Percentiles rank a stretch among this genome's conserved stretches.
Evolutionary conservation across 2,329 filamentous ascomycete genomes (phyloP).

Genomic region (Sporothrix luriei): DNA sequence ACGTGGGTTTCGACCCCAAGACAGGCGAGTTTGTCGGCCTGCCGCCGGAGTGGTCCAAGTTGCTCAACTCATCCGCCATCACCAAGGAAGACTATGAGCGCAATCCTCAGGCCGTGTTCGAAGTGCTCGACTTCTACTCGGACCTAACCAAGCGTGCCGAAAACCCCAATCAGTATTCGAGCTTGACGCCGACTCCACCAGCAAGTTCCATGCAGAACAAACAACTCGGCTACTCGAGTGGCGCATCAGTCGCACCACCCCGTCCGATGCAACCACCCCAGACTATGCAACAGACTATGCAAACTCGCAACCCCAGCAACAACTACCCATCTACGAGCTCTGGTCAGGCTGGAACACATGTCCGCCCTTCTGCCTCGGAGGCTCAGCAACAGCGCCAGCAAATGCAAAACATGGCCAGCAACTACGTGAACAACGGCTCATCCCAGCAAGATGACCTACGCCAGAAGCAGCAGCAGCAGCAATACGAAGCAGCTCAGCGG

Average conservation of each 20-base stretch:
- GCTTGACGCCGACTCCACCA: slow-evolving; percentile 68
- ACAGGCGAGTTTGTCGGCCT: slow-evolving; percentile 94
- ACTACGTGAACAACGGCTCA: slow-evolving; percentile 56
- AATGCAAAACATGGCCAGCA: slow-evolving; percentile 59
- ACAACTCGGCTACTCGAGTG: slow-evolving; percentile 62
- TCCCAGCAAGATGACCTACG: slow-evolving; percentile 58
- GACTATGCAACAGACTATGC: slow-evolving; percentile 46
- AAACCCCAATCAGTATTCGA: slow-evolving; percentile 69
- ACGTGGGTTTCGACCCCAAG: slow-evolving; percentile 94
- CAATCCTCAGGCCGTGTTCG: slow-evolving; percentile 83
- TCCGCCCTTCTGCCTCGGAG: slow-evolving; percentile 51
- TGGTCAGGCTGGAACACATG: slow-evolving; percentile 40
- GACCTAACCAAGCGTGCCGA: slow-evolving; percentile 77
- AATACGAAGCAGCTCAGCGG: slow-evolving; percentile 60
- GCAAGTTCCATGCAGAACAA: slow-evolving; percentile 60
- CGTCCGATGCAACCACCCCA: slow-evolving; percentile 64
- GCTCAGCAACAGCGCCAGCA: slow-evolving; percentile 58
- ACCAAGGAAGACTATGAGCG: slow-evolving; percentile 98
- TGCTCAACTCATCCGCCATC: slow-evolving; percentile 93
- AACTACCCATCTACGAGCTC: slow-evolving; percentile 42
- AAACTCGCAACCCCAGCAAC: slow-evolving; percentile 45
- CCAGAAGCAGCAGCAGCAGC: slow-evolving; percentile 59
- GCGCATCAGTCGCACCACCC: slow-evolving; percentile 66
- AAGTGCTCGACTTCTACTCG: slow-evolving; percentile 83
- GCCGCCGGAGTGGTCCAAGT: slow-evolving; percentile 94